Evolutionary conservation across 2,329 filamentous ascomycete species (phyloP).

Genomic region (Zelopaecilomyces penicillatus): DNA sequence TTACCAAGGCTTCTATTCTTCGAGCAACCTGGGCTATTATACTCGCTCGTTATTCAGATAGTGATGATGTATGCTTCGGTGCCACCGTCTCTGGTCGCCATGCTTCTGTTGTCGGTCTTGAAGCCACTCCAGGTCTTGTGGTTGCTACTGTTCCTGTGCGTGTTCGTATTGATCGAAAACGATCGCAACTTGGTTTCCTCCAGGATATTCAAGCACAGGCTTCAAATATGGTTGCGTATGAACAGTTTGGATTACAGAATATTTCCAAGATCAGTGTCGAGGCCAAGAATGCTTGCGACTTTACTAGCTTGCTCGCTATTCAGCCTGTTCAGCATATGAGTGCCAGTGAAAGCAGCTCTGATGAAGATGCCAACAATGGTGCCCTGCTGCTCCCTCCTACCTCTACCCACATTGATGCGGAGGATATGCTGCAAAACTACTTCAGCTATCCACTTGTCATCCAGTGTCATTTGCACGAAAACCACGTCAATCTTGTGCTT

Average conservation of each 20-base stretch:
- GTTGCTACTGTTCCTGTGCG: conserved; percentile 14
- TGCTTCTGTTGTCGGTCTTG: conserved; percentile 11
- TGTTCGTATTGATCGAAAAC: background rate
- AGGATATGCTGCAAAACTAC: background rate
- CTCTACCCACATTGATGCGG: background rate
- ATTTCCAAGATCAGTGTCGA: background rate
- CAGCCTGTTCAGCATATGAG: conserved; percentile 1
- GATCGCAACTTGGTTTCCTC: background rate
- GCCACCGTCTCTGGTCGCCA: conserved; percentile 14
- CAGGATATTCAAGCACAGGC: conserved; percentile 3
- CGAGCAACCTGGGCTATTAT: conserved; percentile 11
- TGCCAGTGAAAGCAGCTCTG: background rate
- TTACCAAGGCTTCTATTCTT: conserved; percentile 10
- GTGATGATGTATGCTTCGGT: conserved; percentile 14
- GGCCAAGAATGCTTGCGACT: conserved; percentile 3
- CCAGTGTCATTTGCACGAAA: background rate
- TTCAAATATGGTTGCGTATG: conserved; percentile 2
- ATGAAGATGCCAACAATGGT: background rate
- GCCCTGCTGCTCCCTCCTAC: background rate
- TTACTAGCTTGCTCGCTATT: conserved; percentile 3
- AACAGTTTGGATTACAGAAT: conserved; percentile 3
- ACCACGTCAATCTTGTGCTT: background rate
- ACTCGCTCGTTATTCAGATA: conserved; percentile 25
- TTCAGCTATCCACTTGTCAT: conserved; percentile 4
- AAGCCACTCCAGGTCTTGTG: conserved; percentile 12